These are phyloP conservation scores for Nephelium lappaceum DNA, from an alignment of 345 rosid genomes.

Conservation along the genomic window DNA sequence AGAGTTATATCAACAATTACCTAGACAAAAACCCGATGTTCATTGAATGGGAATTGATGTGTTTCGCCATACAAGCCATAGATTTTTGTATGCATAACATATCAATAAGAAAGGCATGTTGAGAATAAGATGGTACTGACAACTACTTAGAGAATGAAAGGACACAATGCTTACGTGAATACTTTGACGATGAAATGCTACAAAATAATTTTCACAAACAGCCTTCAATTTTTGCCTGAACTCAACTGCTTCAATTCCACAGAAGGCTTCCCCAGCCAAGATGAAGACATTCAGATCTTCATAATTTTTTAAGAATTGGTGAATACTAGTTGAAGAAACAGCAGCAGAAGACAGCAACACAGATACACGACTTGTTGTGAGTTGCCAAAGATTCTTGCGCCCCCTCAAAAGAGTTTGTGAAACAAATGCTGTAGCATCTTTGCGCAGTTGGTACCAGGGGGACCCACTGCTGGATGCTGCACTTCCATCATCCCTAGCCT, in stretches of 20 bases:
- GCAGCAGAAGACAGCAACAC: slow-evolving; percentile 91
- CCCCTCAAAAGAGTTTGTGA: slow-evolving; percentile 93
- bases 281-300: slow-evolving; percentile 87
- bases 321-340: slow-evolving; percentile 84
- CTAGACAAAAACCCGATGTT: not conserved
- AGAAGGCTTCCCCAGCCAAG: slow-evolving; percentile 97
- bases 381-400: slow-evolving; percentile 96
- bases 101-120: not conserved
- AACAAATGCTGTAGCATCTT: slow-evolving; percentile 82
- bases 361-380: slow-evolving; percentile 86
- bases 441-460: slow-evolving; percentile 92
- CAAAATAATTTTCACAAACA: slow-evolving; percentile 81
- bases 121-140: not conserved
- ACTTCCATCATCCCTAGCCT: slow-evolving; percentile 50
- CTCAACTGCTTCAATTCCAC: slow-evolving; percentile 89
- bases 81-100: slow-evolving; percentile 10
- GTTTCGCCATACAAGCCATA: not conserved
- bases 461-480: slow-evolving; percentile 70
- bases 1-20: not conserved
- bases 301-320: slow-evolving; percentile 89
- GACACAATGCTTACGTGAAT: slow-evolving; percentile 62
- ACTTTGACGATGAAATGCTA: slow-evolving; percentile 88
- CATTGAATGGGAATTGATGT: not conserved
- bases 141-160: slow-evolving; percentile 13
- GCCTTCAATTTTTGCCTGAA: slow-evolving; percentile 93